Base-by-base conservation (phyloP, 2,329 filamentous ascomycete genomes). In the Periconia sp. region DNA sequence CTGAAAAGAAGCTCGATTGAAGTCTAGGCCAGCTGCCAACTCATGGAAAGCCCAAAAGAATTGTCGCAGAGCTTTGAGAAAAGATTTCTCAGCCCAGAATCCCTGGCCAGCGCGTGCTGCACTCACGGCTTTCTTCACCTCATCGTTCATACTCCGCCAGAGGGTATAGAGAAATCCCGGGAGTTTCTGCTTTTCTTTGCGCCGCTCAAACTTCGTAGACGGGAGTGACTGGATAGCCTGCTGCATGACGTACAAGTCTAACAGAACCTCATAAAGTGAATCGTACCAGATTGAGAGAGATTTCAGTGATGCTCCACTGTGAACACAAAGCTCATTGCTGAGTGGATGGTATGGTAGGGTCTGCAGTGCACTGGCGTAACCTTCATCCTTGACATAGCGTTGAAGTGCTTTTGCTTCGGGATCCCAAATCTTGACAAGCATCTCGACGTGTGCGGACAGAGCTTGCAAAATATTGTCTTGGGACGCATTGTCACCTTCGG, bases 1-100 rank as follows among this genome's bases (percentile, higher is more conserved):
- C 48, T 81, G 77, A 48, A 83, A 80, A 8, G 73, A 68, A 7
- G 77, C 78, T 32, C 79, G 74, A 43, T 83, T 76, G 30, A 83
- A 72, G 17, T 68, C 64, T 4, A 57, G 56, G 8, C 64, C 61
- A 34, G 71, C 58, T 12, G 73, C 69, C 23, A 79, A 59, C 28
- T 61, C 50, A 28, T 78, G 67, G 22, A 83, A 66, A 48, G 80
- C 76, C 63, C 72, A 74, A 56, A 78, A 79, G 41, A 80, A 72
- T 4, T 56, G 52, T 11, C 55, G 53, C 18, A 71, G 33, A 9
- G 56, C 45, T 24, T 66, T 65, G 4, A 67, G 48, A 16, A 50
- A 57, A 3, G 46, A 16, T 10, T 52, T 6, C 13, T 56, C 48
- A 8, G 17, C 9, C 13, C 24, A 31, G 22, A 31, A 12, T 18